Percentiles rank a stretch among this genome's conserved stretches.
These are phyloP conservation scores for Atkinsonella hypoxylon DNA, from an alignment of 2,329 filamentous ascomycete species.

Conservation along the genomic window DNA sequence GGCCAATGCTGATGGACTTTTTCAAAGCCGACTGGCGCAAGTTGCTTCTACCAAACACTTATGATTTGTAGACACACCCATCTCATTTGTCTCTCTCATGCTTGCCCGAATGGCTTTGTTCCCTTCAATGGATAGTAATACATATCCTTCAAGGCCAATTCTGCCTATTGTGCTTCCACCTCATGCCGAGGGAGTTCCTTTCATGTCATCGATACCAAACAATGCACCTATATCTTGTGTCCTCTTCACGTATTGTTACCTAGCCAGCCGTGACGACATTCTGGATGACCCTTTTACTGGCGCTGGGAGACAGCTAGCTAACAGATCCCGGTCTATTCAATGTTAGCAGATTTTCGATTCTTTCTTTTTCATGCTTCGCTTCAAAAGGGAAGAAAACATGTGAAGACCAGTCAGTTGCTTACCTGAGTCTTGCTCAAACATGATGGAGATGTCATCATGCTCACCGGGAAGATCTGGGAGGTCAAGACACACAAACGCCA, in stretches of 20 bases:
- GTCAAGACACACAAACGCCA: constrained; percentile 73
- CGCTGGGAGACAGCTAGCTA: constrained; percentile 41
- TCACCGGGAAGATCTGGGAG: constrained; percentile 82
- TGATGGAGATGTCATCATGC: constrained; percentile 80
- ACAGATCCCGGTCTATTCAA: constrained; percentile 38
- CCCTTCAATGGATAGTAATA: background rate
- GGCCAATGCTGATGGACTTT: constrained; percentile 1
- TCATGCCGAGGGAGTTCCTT: background rate
- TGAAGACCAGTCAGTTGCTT: constrained; percentile 19
- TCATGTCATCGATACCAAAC: too few species aligned
- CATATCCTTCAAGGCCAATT: background rate
- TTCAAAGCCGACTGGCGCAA: background rate
- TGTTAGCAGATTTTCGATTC: background rate
- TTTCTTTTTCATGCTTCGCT: background rate
- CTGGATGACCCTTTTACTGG: constrained; percentile 36
- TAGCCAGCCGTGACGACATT: constrained; percentile 19
- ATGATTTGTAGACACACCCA: background rate
- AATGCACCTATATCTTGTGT: background rate
- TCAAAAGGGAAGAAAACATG: constrained; percentile 10
- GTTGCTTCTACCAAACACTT: background rate
- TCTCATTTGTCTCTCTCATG: background rate
- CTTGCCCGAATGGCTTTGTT: background rate
- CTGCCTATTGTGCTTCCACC: background rate
- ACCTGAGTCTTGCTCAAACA: constrained; percentile 73
- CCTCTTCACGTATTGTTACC: background rate